phyloP scores from a whole-genome alignment of 306 rosid species.

The Dryas drummondii region DNA sequence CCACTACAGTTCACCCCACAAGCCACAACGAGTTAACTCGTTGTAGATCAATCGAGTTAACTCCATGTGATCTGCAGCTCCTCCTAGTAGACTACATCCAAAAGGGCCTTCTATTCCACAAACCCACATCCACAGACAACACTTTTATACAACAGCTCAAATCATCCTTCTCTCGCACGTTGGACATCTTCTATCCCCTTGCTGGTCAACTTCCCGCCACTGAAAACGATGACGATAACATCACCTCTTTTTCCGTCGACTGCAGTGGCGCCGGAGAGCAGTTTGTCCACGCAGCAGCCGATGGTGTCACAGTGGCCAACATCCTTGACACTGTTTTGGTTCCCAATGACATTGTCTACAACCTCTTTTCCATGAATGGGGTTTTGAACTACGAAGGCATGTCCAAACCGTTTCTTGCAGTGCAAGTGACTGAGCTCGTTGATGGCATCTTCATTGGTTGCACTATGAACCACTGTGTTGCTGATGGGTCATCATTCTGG shows the following conservation, averaged over 20 bases:
- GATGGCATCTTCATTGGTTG: constrained; percentile 37
- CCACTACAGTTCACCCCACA: not conserved
- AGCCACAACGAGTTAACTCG: constrained; percentile 1
- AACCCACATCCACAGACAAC: too few relatives aligned
- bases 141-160: too few relatives aligned
- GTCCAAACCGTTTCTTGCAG: constrained; percentile 8
- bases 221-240: not conserved
- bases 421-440: constrained; percentile 32
- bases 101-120: not conserved
- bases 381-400: not conserved
- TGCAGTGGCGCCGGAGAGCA: constrained; percentile 30
- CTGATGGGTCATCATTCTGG: constrained; percentile 31
- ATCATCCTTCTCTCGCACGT: too few relatives aligned
- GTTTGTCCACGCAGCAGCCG: constrained; percentile 29
- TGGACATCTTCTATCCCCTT: too few relatives aligned
- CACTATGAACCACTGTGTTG: constrained; percentile 11
- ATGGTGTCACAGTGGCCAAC: not conserved
- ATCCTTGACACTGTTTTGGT: constrained; percentile 17
- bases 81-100: not conserved
- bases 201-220: too few relatives aligned
- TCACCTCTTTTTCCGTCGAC: constrained; percentile 11
- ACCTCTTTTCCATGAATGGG: constrained; percentile 20
- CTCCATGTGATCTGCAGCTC: constrained; percentile 32
- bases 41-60: not conserved
- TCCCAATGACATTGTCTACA: constrained; percentile 9